Evolutionary conservation across 805 yeast species (phyloP).

Genomic region (Jamesozyma spencerorum): DNA sequence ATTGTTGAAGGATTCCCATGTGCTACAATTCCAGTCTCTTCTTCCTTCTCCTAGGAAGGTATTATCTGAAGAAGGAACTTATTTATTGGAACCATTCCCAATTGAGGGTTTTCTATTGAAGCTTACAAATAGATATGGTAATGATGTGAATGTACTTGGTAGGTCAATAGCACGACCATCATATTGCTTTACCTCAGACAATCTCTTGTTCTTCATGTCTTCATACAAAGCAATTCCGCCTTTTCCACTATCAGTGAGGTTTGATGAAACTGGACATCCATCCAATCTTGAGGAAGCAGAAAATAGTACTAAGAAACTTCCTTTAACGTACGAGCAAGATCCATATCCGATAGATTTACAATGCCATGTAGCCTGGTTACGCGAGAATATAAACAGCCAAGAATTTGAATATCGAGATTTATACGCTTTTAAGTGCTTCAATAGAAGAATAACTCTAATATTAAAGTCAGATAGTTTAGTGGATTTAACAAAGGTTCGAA

Average conservation of each 20-base stretch:
- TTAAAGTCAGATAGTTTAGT: conserved; percentile 51
- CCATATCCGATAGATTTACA: conserved; percentile 45
- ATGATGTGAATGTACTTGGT: conserved; percentile 26
- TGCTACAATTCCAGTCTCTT: conserved; percentile 51
- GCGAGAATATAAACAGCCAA: conserved; percentile 26
- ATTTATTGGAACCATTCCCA: conserved; percentile 52
- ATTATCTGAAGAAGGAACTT: conserved; percentile 11
- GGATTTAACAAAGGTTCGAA: conserved; percentile 44
- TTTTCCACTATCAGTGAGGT: conserved; percentile 30
- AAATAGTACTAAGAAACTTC: conserved; percentile 20
- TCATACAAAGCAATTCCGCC: conserved; percentile 57
- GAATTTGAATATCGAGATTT: conserved; percentile 44
- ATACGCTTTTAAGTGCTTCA: conserved; percentile 54
- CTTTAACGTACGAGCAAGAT: conserved; percentile 37
- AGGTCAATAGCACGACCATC: conserved; percentile 42
- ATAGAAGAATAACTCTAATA: conserved; percentile 49
- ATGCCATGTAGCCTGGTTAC: conserved; percentile 58
- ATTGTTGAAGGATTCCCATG: conserved; percentile 38
- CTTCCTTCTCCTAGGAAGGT: conserved; percentile 33
- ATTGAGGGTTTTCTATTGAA: conserved; percentile 73
- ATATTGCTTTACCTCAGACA: conserved; percentile 56
- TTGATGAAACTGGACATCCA: conserved; percentile 22
- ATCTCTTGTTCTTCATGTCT: conserved; percentile 49
- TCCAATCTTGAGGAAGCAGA: conserved; percentile 20
- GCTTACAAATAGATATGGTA: conserved; percentile 44